Base-by-base conservation (phyloP, 805 yeast species). In the Lachancea fermentati region DNA sequence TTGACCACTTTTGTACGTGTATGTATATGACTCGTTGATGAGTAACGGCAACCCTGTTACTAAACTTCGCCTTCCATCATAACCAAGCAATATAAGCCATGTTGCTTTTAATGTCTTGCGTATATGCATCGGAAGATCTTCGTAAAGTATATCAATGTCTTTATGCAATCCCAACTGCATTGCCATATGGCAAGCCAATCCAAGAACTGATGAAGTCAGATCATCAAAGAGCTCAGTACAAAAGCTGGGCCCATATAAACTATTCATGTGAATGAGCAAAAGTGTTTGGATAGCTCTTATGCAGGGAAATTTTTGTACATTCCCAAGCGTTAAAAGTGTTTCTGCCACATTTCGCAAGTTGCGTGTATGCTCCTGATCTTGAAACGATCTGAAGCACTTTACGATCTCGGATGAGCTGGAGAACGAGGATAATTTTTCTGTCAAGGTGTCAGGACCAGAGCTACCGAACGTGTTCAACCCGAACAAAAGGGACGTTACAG, bases 131-230 rank as follows among this genome's bases (percentile, higher is more conserved):
- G 36, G n/a, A 5, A 9, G n/a, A 24, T 34, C 26, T 16, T 16
- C 11, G 14, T 34, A 34, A 8, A 34, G 14, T 7, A 34, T 9
- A 34, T 34, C 36, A 19, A 34, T 34, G 14, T 34, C 28, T 19
- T 19, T 19, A 22, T 34, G 36, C 16, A 34, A 34, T 7, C 36
- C 36, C 13, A 34, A 12, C 29, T 34, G 15, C 14, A 34, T 19
- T 8, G 36, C 28, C 36, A 34, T 34, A n/a, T 24, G 16, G 29
- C 30, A 19, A 5, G 36, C 36, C 26, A 34, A 14, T 5, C 15
- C 30, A 5, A 34, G 17, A 6, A 7, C 8, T 5, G 16, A 9
- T 8, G 26, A 24, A 12, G n/a, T 19, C 7, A 19, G 6, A 13
- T 34, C 15, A 12, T 19, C 12, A 19, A 14, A 19, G 12, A 19